These are phyloP conservation scores for Alternaria arbusti DNA, from an alignment of 2,329 filamentous ascomycete genomes.

Conservation along the genomic window DNA sequence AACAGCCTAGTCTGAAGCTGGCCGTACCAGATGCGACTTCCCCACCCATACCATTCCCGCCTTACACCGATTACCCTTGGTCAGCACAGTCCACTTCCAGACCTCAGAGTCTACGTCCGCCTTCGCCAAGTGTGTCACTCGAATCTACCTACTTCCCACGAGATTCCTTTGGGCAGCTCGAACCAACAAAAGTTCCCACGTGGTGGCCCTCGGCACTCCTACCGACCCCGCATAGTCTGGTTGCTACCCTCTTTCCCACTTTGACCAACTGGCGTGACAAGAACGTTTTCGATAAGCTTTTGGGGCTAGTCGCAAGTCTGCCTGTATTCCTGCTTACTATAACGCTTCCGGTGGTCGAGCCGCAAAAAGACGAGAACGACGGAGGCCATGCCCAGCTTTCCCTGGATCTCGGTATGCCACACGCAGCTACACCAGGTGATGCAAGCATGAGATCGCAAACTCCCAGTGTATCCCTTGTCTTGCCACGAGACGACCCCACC, in stretches of 20 bases:
- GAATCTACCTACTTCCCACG: slow-evolving; percentile 56
- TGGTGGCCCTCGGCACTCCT: slow-evolving; percentile 85
- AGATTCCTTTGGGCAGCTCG: slow-evolving; percentile 51
- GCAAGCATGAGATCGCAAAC: slow-evolving; percentile 26
- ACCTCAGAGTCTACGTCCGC: slow-evolving; percentile 63
- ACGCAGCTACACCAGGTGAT: slow-evolving; percentile 29
- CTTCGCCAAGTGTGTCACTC: slow-evolving; percentile 58
- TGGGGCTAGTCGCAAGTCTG: slow-evolving; percentile 84
- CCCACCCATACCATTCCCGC: slow-evolving; percentile 70
- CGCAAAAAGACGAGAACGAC: slow-evolving; percentile 56
- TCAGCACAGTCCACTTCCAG: slow-evolving; percentile 53
- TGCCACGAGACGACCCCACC: slow-evolving; percentile 28
- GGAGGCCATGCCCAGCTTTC: slow-evolving; percentile 25
- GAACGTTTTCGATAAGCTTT: slow-evolving; percentile 79
- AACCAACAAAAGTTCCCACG: slow-evolving; percentile 55
- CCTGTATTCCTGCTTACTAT: slow-evolving; percentile 89
- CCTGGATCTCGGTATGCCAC: slow-evolving; percentile 40
- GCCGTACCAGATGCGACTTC: slow-evolving; percentile 50
- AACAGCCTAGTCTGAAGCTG: slow-evolving; percentile 50
- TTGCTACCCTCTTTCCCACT: slow-evolving; percentile 84
- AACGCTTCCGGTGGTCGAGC: slow-evolving; percentile 89
- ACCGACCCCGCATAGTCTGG: slow-evolving; percentile 73
- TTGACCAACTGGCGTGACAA: slow-evolving; percentile 83
- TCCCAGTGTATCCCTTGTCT: slow-evolving; percentile 24
- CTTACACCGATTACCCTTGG: slow-evolving; percentile 63